These are phyloP conservation scores for Brassica nigra DNA, from an alignment of 345 rosid genomes.

Conservation along the genomic window DNA sequence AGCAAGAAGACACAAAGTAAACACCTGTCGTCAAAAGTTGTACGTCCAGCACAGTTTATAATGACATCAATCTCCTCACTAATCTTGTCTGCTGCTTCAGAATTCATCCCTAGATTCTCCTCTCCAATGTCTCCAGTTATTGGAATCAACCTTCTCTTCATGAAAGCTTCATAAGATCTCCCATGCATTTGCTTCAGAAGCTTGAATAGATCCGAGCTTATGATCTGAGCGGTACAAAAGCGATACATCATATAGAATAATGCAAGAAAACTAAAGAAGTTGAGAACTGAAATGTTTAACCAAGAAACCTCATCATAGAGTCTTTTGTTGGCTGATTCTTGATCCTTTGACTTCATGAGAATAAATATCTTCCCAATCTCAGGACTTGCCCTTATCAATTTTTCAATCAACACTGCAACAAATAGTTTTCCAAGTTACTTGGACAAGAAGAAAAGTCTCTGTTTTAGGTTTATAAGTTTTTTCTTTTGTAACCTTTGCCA, in stretches of 20 bases:
- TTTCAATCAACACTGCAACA: conserved; percentile 33
- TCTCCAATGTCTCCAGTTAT: conserved; percentile 39
- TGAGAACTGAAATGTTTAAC: not conserved
- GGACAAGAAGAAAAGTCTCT: conserved; percentile 10
- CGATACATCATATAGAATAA: not conserved
- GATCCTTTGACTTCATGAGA: conserved; percentile 38
- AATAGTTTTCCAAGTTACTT: not conserved
- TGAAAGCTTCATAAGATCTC: conserved; percentile 35
- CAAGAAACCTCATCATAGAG: conserved; percentile 24
- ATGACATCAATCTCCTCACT: conserved; percentile 60
- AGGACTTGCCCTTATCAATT: conserved; percentile 40
- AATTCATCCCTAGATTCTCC: conserved; percentile 35
- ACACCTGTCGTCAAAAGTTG: conserved; percentile 49
- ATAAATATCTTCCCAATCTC: conserved; percentile 39
- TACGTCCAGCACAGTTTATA: conserved; percentile 66
- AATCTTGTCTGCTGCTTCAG: conserved; percentile 33
- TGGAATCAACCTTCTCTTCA: conserved; percentile 45
- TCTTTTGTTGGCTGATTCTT: conserved; percentile 30
- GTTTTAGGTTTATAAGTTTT: not conserved
- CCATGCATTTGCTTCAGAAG: conserved; percentile 33
- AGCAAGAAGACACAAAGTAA: not conserved
- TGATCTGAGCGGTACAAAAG: conserved; percentile 19
- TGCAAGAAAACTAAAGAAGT: not conserved
- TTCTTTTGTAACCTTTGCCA: conserved; percentile 32
- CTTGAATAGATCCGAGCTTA: conserved; percentile 41